Evolutionary conservation across 805 yeast species (phyloP).

Genomic region (Alloascoidea africana): DNA sequence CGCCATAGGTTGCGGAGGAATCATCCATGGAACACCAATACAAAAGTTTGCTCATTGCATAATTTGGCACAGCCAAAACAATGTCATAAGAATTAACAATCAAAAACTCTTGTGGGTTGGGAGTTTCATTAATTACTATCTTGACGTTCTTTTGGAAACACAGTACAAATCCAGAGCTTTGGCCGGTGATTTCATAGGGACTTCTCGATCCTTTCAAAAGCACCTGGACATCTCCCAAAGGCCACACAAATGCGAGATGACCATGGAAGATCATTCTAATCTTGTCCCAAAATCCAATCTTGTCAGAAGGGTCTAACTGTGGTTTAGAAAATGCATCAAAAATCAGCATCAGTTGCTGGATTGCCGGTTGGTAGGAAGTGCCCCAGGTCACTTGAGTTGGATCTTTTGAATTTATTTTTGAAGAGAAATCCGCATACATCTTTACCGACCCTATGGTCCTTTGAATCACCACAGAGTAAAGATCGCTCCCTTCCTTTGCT

Average conservation of each 20-base stretch:
- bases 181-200: slow-evolving; percentile 59
- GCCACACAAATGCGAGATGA: slow-evolving; percentile 35
- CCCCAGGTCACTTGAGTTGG: slow-evolving; percentile 76
- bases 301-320: slow-evolving; percentile 73
- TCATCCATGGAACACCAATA: background rate
- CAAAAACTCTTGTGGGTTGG: slow-evolving; percentile 54
- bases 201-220: slow-evolving; percentile 53
- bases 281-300: slow-evolving; percentile 90
- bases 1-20: background rate
- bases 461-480: slow-evolving; percentile 27
- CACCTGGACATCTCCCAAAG: slow-evolving; percentile 24
- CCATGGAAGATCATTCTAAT: slow-evolving; percentile 68
- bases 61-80: slow-evolving; percentile 65
- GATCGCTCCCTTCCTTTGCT: slow-evolving; percentile 11
- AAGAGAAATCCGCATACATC: slow-evolving; percentile 43
- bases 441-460: slow-evolving; percentile 69
- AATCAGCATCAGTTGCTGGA: slow-evolving; percentile 63
- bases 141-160: slow-evolving; percentile 50
- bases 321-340: slow-evolving; percentile 82
- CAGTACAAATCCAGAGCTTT: slow-evolving; percentile 63
- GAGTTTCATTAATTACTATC: slow-evolving; percentile 47
- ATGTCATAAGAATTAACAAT: slow-evolving; percentile 47
- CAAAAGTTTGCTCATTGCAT: slow-evolving; percentile 14
- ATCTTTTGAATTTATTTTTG: slow-evolving; percentile 34
- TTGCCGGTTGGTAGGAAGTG: slow-evolving; percentile 67